Base-by-base conservation (phyloP, 805 yeast genomes). In the Ogataea populi-albae region DNA sequence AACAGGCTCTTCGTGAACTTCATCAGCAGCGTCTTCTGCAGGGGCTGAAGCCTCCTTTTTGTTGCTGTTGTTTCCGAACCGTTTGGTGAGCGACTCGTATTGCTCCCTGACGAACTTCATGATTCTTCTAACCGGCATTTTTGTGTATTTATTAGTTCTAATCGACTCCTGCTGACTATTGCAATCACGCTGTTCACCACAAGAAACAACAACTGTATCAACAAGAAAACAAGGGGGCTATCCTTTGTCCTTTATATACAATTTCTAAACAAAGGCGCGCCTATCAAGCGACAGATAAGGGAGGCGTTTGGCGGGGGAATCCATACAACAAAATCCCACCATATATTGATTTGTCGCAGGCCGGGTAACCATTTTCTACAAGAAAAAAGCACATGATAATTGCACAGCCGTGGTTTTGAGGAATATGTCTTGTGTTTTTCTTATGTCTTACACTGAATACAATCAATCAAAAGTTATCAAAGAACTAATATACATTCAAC, bases 51-150 rank as follows among this genome's bases (percentile, higher is more conserved):
- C 46, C 21, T 42, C 34, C 38, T 43, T 41, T 28, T 41, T 43
- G 26, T 37, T 42, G 27, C 34, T 39, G 31, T 37, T 35, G 38
- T 27, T 31, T 26, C 50, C 48, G 38, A 59, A 50, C 50, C 61
- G 55, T 38, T 52, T 59, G 39, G 51, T 49, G 36, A 59, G 21
- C 6, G 54, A 42, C 23, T 54, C 60, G 47, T 49, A 54, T 42
- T 58, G 64, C 27, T 47, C 46, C 50, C 59, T 59, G 22, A 55
- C 47, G 35, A 55, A 46, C 35, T 43, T 58, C 30, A 54, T 28
- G 37, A 60, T 58, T 49, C 54, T 51, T 58, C 62, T 59, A 45
- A 60, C 47, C 40, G 65, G 63, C 65, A 60, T 60, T 50, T 34
- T 41, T 29, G 23, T 29, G 14, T 12, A 26, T 26, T 34, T 30